A percentile compares a stretch with the other conserved stretches of the same genome.
Conservation (phyloP, 768 basidiomycete species). For the Trametes maxima region DNA sequence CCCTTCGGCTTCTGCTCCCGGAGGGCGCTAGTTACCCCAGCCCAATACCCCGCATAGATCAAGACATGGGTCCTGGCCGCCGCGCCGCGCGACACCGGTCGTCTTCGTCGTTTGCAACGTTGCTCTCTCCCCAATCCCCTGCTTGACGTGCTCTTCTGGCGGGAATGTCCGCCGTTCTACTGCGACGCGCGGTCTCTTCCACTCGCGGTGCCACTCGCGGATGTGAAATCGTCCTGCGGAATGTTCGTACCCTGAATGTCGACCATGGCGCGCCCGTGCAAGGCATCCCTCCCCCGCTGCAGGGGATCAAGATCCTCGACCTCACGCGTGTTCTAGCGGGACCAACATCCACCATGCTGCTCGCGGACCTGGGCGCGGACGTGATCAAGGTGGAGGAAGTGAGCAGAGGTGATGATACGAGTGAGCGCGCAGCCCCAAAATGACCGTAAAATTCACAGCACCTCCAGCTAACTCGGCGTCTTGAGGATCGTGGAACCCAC, state of each 20-base stretch:
- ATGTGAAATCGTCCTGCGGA: not conserved
- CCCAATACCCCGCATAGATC: not conserved
- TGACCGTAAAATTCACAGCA: slow-evolving; percentile 17
- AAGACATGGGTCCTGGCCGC: too few relatives aligned
- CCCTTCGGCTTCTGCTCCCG: not conserved
- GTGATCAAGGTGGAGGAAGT: slow-evolving; percentile 91
- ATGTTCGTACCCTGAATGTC: slow-evolving; percentile 9
- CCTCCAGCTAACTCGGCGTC: slow-evolving; percentile 17
- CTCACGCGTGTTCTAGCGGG: slow-evolving; percentile 91
- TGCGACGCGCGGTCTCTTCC: not conserved
- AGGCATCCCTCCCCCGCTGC: slow-evolving; percentile 77
- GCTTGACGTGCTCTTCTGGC: too few relatives aligned
- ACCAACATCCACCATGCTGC: slow-evolving; percentile 88
- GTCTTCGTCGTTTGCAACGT: too few relatives aligned
- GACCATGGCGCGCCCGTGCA: slow-evolving; percentile 14
- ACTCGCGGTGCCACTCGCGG: not conserved
- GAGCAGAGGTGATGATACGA: slow-evolving; percentile 85
- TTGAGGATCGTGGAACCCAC: slow-evolving; percentile 69
- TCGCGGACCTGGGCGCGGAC: slow-evolving; percentile 90
- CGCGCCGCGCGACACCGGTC: too few relatives aligned
- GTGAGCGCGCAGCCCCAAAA: slow-evolving; percentile 42
- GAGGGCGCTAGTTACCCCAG: not conserved
- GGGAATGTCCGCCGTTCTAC: slow-evolving; percentile 9
- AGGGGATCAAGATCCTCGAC: slow-evolving; percentile 83
- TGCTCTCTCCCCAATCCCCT: not conserved